Evolutionary conservation across 257 asterid genomes (phyloP).

Genomic region (Lycium barbarum): DNA sequence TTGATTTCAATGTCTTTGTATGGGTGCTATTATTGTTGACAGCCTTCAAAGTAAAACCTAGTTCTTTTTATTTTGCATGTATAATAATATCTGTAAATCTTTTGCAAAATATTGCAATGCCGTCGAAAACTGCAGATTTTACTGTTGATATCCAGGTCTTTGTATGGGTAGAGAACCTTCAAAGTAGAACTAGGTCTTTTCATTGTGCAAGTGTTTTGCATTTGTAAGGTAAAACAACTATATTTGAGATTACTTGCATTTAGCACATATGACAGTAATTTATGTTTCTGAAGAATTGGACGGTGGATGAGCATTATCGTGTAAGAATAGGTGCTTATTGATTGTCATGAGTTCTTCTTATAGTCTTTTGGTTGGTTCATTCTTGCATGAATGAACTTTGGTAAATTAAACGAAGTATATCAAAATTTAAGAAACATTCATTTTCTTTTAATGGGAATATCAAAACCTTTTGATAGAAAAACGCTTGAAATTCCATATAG

Average conservation of each 20-base stretch:
- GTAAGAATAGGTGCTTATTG: conserved; percentile 11
- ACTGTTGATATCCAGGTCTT: neutral
- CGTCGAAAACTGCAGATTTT: neutral
- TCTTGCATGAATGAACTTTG: neutral
- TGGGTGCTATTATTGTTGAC: neutral
- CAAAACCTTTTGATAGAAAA: neutral
- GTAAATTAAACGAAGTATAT: neutral
- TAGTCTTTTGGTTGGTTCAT: neutral
- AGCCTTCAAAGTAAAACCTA: conserved; percentile 16
- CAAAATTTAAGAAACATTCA: neutral
- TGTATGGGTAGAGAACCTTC: neutral
- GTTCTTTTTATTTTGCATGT: conserved; percentile 1
- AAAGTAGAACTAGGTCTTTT: neutral
- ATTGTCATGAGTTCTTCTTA: conserved; percentile 16
- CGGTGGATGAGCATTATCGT: neutral
- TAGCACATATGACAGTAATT: neutral
- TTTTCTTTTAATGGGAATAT: conserved; percentile 12
- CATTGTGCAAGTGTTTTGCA: conserved; percentile 12
- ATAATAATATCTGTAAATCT: neutral
- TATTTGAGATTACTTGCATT: neutral
- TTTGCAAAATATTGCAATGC: neutral
- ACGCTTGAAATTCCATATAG: neutral
- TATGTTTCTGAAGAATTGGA: neutral
- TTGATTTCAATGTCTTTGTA: conserved; percentile 15
- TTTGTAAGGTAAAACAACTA: neutral